phyloP scores from a whole-genome alignment of 768 basidiomycete genomes.

The Terana coerulea region DNA sequence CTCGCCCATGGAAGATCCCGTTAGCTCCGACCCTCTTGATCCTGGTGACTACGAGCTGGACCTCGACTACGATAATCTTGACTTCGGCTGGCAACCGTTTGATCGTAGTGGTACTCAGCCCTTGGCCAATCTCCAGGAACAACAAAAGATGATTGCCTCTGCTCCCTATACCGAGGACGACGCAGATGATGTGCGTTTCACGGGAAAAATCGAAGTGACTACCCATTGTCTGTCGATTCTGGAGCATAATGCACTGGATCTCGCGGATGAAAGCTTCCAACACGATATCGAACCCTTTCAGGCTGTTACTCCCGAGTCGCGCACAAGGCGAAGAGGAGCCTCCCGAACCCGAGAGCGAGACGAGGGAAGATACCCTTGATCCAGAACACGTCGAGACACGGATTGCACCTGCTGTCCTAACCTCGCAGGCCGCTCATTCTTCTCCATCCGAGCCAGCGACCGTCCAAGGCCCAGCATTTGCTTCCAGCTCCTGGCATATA shows the following conservation, averaged over 20 bases:
- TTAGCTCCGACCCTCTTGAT: conserved; percentile 35
- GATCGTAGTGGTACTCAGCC: conserved; percentile 12
- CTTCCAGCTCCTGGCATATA: conserved; percentile 9
- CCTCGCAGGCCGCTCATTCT: neutral
- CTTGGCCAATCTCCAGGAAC: neutral
- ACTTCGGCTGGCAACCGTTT: conserved; percentile 59
- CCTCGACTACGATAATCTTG: conserved; percentile 35
- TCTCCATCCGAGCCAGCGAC: neutral
- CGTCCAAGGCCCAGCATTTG: conserved; percentile 1
- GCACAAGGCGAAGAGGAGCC: too few species aligned
- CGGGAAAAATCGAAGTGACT: neutral
- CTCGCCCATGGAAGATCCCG: conserved; percentile 48
- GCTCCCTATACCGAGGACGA: neutral
- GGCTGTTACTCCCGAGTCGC: too few species aligned
- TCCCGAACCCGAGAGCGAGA: too few species aligned
- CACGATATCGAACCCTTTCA: neutral
- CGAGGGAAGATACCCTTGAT: too few species aligned
- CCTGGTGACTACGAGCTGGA: conserved; percentile 35
- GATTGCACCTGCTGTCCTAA: neutral
- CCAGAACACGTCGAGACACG: too few species aligned
- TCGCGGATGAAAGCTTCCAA: neutral
- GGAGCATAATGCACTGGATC: neutral
- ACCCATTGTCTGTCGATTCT: neutral
- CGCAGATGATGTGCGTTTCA: neutral
- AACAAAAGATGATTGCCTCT: neutral